These are phyloP conservation scores for Chimonanthus praecox DNA, from an alignment of 164 flowering plant genomes.

Conservation along the genomic window DNA sequence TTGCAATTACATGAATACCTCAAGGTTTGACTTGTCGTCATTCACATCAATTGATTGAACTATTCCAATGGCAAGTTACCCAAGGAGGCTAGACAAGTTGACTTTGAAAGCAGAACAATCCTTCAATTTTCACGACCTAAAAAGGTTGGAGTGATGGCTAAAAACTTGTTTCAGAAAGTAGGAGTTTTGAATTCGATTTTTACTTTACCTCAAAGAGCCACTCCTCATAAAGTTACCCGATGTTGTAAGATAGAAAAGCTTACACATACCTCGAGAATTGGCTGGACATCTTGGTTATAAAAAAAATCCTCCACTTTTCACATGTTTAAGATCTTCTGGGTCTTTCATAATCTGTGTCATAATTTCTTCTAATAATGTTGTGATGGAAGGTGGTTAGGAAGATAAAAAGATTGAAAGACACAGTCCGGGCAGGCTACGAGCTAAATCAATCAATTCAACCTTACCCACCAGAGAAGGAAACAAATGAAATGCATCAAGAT, in stretches of 20 bases:
- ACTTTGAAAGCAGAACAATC: neutral
- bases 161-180: no score
- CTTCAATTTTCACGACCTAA: no score
- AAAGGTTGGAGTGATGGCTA: no score
- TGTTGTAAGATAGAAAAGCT: no score
- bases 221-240: no score
- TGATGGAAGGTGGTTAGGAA: neutral
- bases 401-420: neutral
- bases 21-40: neutral
- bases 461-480: neutral
- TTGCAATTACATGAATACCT: neutral
- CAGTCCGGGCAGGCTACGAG: no score
- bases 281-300: no score
- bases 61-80: neutral
- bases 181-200: no score
- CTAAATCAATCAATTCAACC: neutral
- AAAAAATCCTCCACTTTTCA: neutral
- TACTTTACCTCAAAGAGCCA: no score
- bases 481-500: neutral
- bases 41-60: neutral
- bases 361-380: neutral
- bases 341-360: neutral
- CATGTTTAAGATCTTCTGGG: neutral
- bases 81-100: neutral
- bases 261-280: no score